Evolutionary conservation across 768 basidiomycete genomes (phyloP).

Genomic region (Tylopilus sp.): DNA sequence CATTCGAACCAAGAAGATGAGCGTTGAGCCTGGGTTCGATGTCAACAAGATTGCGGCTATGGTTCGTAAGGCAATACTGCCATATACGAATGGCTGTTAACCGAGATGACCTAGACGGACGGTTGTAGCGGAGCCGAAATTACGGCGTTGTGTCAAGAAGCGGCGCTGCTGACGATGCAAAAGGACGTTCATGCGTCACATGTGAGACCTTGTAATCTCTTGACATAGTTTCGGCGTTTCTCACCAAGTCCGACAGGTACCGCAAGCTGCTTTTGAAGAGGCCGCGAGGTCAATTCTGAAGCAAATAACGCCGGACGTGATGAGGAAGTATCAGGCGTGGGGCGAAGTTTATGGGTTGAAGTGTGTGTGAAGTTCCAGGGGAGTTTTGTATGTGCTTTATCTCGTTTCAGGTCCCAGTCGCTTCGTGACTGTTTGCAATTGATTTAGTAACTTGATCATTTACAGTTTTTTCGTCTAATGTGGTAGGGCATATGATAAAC

Average conservation of each 20-base stretch:
- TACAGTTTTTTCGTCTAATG: too few relatives aligned
- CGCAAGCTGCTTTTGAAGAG: constrained; percentile 64
- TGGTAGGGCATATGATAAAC: too few relatives aligned
- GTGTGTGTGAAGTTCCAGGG: constrained; percentile 3
- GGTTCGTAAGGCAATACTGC: constrained; percentile 37
- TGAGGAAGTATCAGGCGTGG: constrained; percentile 75
- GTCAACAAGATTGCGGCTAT: constrained; percentile 62
- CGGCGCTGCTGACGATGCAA: constrained; percentile 90
- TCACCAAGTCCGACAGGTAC: constrained; percentile 50
- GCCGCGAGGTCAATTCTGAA: constrained; percentile 70
- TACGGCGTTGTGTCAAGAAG: constrained; percentile 90
- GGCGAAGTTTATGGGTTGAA: constrained; percentile 32
- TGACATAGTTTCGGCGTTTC: background rate
- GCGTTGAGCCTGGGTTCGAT: constrained; percentile 67
- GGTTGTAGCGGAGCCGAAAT: constrained; percentile 98
- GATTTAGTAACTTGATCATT: too few relatives aligned
- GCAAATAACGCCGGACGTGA: constrained; percentile 81
- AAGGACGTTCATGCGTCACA: constrained; percentile 71
- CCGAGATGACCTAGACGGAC: constrained; percentile 55
- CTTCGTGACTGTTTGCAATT: background rate
- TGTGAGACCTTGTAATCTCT: constrained; percentile 43
- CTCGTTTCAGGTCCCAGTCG: background rate
- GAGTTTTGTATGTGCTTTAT: background rate
- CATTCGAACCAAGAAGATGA: constrained; percentile 79
- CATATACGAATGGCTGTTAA: constrained; percentile 5